These are phyloP conservation scores for Narthecium ossifragum DNA, from an alignment of 106 monocot genomes.

Conservation along the genomic window DNA sequence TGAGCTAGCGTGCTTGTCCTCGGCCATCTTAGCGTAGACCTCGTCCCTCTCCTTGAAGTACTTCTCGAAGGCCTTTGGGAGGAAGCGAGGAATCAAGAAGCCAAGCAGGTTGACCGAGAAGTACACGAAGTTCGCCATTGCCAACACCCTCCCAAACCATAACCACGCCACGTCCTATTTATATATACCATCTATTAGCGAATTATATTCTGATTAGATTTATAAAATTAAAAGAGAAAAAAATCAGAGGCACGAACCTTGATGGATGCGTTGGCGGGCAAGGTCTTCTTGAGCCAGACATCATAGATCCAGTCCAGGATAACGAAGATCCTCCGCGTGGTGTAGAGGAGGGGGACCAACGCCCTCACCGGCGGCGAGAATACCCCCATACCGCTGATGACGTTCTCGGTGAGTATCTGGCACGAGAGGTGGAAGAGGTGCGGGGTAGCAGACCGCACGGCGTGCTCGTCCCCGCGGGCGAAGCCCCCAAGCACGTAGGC, in stretches of 20 bases:
- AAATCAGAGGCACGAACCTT: conserved; percentile 19
- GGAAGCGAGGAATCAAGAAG: conserved; percentile 76
- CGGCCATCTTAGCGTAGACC: conserved; percentile 29
- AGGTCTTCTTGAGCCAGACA: conserved; percentile 50
- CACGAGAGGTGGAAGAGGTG: conserved; percentile 81
- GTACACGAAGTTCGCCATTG: conserved; percentile 62
- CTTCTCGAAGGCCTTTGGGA: conserved; percentile 79
- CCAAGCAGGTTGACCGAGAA: conserved; percentile 74
- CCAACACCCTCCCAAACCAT: conserved; percentile 78
- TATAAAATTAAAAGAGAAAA: background rate
- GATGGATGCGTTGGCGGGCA: conserved; percentile 28
- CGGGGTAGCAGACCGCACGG: conserved; percentile 74
- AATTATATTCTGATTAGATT: background rate
- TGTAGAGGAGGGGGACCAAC: conserved; percentile 79
- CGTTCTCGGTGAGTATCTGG: conserved; percentile 90
- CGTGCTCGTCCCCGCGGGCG: conserved; percentile 78
- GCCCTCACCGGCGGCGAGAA: conserved; percentile 88
- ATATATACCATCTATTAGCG: background rate
- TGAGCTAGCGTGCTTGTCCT: conserved; percentile 27
- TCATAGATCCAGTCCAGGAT: conserved; percentile 62
- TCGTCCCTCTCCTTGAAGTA: conserved; percentile 71
- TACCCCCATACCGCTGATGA: conserved; percentile 44
- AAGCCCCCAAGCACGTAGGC: conserved; percentile 94
- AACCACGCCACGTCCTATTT: conserved; percentile 59
- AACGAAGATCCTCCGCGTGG: conserved; percentile 71